Percentiles rank a stretch among this genome's conserved stretches.
phyloP scores from a whole-genome alignment of 1,139 yeast species.

The Nakaseomyces glabratus region DNA sequence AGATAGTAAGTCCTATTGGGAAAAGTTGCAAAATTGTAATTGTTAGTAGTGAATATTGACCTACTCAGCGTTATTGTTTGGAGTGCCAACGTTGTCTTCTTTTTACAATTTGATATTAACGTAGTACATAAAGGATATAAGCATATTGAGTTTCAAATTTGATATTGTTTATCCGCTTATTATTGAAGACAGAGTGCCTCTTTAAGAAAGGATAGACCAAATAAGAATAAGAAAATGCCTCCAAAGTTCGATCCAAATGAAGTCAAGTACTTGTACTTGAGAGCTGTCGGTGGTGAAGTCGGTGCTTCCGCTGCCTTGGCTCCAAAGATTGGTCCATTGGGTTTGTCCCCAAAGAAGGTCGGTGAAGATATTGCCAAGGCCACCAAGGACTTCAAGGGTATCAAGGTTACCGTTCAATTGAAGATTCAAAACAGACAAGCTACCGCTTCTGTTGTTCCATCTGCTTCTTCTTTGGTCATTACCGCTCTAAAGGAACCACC shows the following conservation, averaged over 20 bases:
- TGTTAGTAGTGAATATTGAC: no score
- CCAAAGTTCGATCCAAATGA: conserved; percentile 98
- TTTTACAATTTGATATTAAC: no score
- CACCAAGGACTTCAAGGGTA: conserved; percentile 98
- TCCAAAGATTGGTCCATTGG: conserved; percentile 99
- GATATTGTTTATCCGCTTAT: no score
- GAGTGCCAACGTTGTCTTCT: no score
- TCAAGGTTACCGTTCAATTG: conserved; percentile 97
- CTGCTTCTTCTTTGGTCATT: conserved; percentile 98
- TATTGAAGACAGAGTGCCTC: no score
- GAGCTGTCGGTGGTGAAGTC: conserved; percentile 99
- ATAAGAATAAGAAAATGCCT: conserved; percentile 47
- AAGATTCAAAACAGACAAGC: conserved; percentile 99
- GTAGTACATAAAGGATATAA: no score
- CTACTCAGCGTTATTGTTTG: no score
- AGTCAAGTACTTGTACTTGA: conserved; percentile 96
- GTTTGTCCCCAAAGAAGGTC: conserved; percentile 99
- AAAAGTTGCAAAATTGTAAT: no score
- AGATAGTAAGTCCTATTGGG: no score
- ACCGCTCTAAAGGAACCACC: conserved; percentile 99
- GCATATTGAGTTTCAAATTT: no score
- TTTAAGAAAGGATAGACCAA: conserved; percentile 9
- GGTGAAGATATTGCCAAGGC: conserved; percentile 99
- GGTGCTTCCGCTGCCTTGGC: conserved; percentile 99
- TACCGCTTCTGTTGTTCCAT: conserved; percentile 96